A percentile compares a stretch with the other conserved stretches of the same genome.
phyloP scores from a whole-genome alignment of 2,329 filamentous ascomycete genomes.

The Acrodontium crateriforme region DNA sequence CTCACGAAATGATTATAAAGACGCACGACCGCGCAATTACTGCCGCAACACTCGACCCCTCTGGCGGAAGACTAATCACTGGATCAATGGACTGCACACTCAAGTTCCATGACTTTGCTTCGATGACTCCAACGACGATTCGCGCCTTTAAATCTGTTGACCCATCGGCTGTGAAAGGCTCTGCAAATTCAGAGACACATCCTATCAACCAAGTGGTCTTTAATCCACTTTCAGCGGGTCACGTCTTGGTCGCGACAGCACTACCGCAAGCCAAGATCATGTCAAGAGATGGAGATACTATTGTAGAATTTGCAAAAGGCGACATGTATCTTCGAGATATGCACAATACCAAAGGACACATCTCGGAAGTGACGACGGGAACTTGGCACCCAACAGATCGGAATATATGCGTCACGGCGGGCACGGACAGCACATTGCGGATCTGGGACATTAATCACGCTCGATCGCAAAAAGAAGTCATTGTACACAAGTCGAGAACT shows the following conservation, averaged over 20 bases:
- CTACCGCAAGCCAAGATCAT: slow-evolving; percentile 84
- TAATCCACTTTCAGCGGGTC: slow-evolving; percentile 64
- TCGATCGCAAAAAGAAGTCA: slow-evolving; percentile 77
- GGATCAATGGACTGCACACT: slow-evolving; percentile 82
- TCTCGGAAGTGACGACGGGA: slow-evolving; percentile 78
- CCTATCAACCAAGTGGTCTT: slow-evolving; percentile 78
- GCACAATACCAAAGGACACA: slow-evolving; percentile 93
- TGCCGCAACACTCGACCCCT: slow-evolving; percentile 67
- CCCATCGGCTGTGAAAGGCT: slow-evolving; percentile 63
- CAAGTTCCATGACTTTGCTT: slow-evolving; percentile 88
- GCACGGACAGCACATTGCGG: slow-evolving; percentile 84
- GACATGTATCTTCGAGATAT: slow-evolving; percentile 98
- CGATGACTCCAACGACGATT: slow-evolving; percentile 88
- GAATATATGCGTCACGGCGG: slow-evolving; percentile 77
- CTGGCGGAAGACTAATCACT: slow-evolving; percentile 74
- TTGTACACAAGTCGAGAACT: slow-evolving; percentile 90
- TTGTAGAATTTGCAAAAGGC: slow-evolving; percentile 86
- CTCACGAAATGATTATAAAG: slow-evolving; percentile 84
- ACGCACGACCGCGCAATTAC: slow-evolving; percentile 85
- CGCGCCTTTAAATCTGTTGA: slow-evolving; percentile 89
- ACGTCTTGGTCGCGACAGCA: slow-evolving; percentile 76
- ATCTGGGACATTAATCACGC: slow-evolving; percentile 96
- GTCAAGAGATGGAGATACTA: slow-evolving; percentile 70
- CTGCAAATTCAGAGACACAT: slow-evolving; percentile 65
- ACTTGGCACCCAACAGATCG: slow-evolving; percentile 82